Percentiles rank a stretch among this genome's conserved stretches.
These are phyloP conservation scores for Trichosporon asahii DNA, from an alignment of 1,284 basidiomycete species.

Conservation along the genomic window DNA sequence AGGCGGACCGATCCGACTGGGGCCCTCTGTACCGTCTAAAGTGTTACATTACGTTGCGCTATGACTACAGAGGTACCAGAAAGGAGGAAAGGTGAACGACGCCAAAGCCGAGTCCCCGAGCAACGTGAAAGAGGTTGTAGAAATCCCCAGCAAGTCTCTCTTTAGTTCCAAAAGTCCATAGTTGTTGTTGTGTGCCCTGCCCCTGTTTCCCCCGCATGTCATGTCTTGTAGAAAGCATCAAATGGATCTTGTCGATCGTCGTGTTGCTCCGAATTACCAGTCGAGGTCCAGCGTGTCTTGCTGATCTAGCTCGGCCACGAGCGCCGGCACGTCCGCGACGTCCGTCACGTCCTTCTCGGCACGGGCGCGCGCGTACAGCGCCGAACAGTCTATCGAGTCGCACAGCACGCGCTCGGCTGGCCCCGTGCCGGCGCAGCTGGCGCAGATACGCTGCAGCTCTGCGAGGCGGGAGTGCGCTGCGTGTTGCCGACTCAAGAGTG, in stretches of 20 bases:
- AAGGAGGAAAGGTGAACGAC: neutral
- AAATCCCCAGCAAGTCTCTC: neutral
- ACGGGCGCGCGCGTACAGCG: constrained; percentile 70
- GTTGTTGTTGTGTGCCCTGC: constrained; percentile 14
- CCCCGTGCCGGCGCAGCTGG: constrained; percentile 62
- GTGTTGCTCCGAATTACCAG: constrained; percentile 16
- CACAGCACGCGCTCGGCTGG: constrained; percentile 65
- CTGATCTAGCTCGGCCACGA: constrained; percentile 27
- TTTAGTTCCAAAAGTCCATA: too few relatives aligned
- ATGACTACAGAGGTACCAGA: neutral
- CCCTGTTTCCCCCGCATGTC: neutral
- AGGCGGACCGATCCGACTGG: neutral
- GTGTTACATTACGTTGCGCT: neutral
- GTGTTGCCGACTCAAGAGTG: constrained; percentile 60
- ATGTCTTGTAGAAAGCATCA: constrained; percentile 2
- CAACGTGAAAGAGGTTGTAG: neutral
- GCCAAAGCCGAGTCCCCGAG: neutral
- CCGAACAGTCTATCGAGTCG: constrained; percentile 77
- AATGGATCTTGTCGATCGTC: neutral
- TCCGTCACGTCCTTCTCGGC: constrained; percentile 60
- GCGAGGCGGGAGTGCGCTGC: constrained; percentile 60
- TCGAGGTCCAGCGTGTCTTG: neutral
- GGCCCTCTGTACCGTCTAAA: neutral
- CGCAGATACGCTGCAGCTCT: constrained; percentile 66
- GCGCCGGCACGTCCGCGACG: constrained; percentile 29